A percentile compares a stretch with the other conserved stretches of the same genome.
phyloP scores from a whole-genome alignment of 305 asterid genomes.

The Nicotiana rustica region DNA sequence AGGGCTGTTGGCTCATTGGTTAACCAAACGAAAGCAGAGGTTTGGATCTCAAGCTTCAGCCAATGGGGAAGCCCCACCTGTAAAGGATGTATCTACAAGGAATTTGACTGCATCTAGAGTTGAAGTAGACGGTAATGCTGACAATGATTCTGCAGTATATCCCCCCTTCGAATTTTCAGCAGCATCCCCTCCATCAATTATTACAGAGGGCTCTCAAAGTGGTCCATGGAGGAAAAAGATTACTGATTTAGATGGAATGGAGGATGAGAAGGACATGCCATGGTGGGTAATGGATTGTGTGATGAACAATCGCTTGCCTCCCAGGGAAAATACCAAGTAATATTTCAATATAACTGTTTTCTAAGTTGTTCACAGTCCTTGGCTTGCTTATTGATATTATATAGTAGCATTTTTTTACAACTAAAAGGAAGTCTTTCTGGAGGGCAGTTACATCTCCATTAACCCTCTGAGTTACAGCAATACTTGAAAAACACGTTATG shows the following conservation, averaged over 20 bases:
- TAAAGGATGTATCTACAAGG: slow-evolving; percentile 72
- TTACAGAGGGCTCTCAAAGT: slow-evolving; percentile 93
- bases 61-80: slow-evolving; percentile 75
- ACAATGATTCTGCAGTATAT: slow-evolving; percentile 82
- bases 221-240: slow-evolving; percentile 96
- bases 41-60: slow-evolving; percentile 70
- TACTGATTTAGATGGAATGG: slow-evolving; percentile 88
- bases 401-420: neutral
- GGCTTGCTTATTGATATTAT: slow-evolving; percentile 36
- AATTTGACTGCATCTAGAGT: slow-evolving; percentile 63
- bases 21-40: slow-evolving; percentile 73
- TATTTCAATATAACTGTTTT: slow-evolving; percentile 34
- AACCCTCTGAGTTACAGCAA: slow-evolving; percentile 24
- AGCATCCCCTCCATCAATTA: slow-evolving; percentile 83
- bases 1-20: slow-evolving; percentile 93
- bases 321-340: slow-evolving; percentile 97
- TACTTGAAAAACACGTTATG: neutral
- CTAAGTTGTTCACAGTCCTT: slow-evolving; percentile 37
- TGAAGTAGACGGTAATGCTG: slow-evolving; percentile 72
- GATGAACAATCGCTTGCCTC: slow-evolving; percentile 87
- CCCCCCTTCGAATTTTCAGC: slow-evolving; percentile 86
- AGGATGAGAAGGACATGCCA: slow-evolving; percentile 94
- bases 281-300: slow-evolving; percentile 96
- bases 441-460: neutral
- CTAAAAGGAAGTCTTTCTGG: slow-evolving; percentile 18